Conservation (phyloP, 768 basidiomycete species). For the Auriculariales sp. region DNA sequence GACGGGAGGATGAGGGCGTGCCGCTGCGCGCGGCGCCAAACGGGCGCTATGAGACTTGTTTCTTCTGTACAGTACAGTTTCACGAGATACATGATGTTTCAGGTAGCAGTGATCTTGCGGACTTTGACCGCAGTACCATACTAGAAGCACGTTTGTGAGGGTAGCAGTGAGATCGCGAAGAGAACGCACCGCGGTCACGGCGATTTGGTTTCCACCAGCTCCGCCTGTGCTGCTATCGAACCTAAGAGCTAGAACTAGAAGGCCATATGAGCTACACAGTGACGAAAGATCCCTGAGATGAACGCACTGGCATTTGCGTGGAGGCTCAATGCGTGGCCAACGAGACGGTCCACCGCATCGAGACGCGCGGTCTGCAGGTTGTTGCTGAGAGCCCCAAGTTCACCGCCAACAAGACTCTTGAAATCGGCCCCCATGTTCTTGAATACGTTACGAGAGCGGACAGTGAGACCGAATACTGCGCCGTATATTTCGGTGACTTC, state of each 20-base stretch:
- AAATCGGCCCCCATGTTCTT: neutral
- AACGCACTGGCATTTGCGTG: constrained; percentile 1
- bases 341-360: neutral
- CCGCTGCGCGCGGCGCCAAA: too few species aligned
- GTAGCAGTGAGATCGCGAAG: too few species aligned
- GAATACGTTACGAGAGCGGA: neutral
- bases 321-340: neutral
- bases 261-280: too few species aligned
- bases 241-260: neutral
- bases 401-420: neutral
- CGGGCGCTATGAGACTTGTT: too few species aligned
- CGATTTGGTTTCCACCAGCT: neutral
- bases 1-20: too few species aligned
- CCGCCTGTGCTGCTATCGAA: neutral
- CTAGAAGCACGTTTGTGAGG: too few species aligned
- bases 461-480: neutral
- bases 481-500: neutral
- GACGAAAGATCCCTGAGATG: too few species aligned
- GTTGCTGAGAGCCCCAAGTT: neutral
- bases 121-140: too few species aligned
- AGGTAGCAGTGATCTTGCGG: too few species aligned
- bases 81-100: too few species aligned
- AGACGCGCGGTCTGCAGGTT: neutral
- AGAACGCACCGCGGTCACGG: neutral
- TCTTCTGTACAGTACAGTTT: too few species aligned